These are phyloP conservation scores for Leonotis leonurus DNA, from an alignment of 257 asterid genomes.

Conservation along the genomic window DNA sequence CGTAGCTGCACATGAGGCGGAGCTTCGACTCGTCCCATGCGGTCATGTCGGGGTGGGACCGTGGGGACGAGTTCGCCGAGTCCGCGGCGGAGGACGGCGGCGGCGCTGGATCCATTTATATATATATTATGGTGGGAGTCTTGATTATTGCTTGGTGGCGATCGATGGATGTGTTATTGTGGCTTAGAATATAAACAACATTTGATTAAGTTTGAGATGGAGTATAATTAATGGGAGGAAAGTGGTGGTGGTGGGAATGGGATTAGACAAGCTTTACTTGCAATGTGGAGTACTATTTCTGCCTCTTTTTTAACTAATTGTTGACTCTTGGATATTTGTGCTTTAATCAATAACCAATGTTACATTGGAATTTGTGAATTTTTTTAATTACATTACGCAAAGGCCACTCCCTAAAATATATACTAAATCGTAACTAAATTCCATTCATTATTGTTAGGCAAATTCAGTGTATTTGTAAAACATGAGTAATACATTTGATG, in stretches of 20 bases:
- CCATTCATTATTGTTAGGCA: too few species aligned
- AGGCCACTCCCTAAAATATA: too few species aligned
- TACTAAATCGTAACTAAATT: too few species aligned
- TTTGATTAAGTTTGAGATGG: background rate
- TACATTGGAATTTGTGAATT: slow-evolving; percentile 8
- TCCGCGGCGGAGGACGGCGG: slow-evolving; percentile 16
- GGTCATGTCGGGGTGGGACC: slow-evolving; percentile 38
- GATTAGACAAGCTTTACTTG: background rate
- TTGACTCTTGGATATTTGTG: slow-evolving; percentile 7
- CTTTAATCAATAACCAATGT: slow-evolving; percentile 15
- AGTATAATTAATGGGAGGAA: too few species aligned
- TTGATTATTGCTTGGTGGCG: background rate
- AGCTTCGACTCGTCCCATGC: slow-evolving; percentile 63
- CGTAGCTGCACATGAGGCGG: slow-evolving; percentile 69
- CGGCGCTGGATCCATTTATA: slow-evolving; percentile 42
- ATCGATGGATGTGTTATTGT: too few species aligned
- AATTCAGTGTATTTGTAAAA: too few species aligned
- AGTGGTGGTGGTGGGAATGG: background rate
- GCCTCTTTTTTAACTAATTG: slow-evolving; percentile 1
- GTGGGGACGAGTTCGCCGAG: slow-evolving; percentile 44
- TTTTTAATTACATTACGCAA: too few species aligned
- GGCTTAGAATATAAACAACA: too few species aligned
- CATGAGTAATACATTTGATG: too few species aligned
- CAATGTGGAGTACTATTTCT: background rate
- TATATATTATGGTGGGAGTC: background rate